These are phyloP conservation scores for Ramaria sp. DNA, from an alignment of 768 basidiomycete genomes.

Conservation along the genomic window DNA sequence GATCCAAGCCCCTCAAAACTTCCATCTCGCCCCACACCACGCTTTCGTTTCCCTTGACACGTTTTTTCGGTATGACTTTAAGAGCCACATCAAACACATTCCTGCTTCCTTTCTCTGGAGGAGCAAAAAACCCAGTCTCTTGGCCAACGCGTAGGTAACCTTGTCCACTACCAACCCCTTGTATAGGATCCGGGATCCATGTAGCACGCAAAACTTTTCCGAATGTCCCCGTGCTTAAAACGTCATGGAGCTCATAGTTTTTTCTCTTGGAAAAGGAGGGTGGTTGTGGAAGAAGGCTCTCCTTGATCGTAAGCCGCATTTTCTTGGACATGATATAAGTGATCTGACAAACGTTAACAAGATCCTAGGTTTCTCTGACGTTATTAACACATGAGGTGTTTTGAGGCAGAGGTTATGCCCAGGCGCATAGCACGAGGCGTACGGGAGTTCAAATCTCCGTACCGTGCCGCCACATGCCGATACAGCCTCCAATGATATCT, in stretches of 20 bases:
- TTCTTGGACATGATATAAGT: neutral
- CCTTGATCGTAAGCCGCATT: conserved; percentile 25
- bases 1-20: conserved; percentile 79
- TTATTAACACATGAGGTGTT: too few species aligned
- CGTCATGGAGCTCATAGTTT: conserved; percentile 58
- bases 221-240: conserved; percentile 77
- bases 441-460: too few species aligned
- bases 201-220: conserved; percentile 75
- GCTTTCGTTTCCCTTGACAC: conserved; percentile 83
- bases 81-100: conserved; percentile 56
- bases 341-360: too few species aligned
- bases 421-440: too few species aligned
- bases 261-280: conserved; percentile 84
- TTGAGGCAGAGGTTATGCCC: too few species aligned
- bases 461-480: too few species aligned
- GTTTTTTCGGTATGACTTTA: conserved; percentile 92
- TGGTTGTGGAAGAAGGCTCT: conserved; percentile 70
- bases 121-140: neutral
- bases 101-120: conserved; percentile 13
- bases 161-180: neutral
- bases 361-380: too few species aligned
- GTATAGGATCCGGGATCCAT: conserved; percentile 23
- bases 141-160: neutral
- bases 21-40: conserved; percentile 93
- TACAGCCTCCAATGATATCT: too few species aligned